Conservation (phyloP, 768 basidiomycete species). For the Suillus hirtellus region DNA sequence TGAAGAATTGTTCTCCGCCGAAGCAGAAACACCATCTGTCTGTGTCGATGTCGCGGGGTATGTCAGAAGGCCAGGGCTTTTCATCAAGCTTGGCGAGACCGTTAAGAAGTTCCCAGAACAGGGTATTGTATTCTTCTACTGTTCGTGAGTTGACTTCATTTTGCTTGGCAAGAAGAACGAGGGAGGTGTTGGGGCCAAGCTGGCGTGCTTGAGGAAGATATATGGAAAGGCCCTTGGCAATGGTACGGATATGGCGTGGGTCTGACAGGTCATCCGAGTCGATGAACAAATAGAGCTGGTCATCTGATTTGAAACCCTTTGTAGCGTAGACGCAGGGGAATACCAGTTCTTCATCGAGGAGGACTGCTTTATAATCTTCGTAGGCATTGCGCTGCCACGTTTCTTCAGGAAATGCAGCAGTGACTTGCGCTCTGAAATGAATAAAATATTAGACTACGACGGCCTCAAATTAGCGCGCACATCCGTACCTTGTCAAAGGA, state of each 20-base stretch:
- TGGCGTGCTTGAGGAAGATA: constrained; percentile 20
- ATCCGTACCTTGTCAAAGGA: constrained; percentile 19
- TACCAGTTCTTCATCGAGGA: constrained; percentile 23
- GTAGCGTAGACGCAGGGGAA: constrained; percentile 26
- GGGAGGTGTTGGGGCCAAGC: constrained; percentile 23
- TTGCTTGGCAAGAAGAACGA: constrained; percentile 22
- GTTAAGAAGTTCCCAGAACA: constrained; percentile 25
- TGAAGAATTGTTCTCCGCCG: constrained; percentile 23
- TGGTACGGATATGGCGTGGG: constrained; percentile 21
- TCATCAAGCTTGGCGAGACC: constrained; percentile 20
- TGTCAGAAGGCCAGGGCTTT: constrained; percentile 18
- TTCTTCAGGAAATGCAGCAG: constrained; percentile 14
- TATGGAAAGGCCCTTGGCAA: constrained; percentile 16
- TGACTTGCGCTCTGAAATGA: constrained; percentile 19
- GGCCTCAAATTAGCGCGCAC: too few species aligned
- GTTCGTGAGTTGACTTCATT: constrained; percentile 10
- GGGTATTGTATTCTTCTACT: constrained; percentile 20
- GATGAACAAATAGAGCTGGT: constrained; percentile 23
- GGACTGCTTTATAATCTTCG: constrained; percentile 22
- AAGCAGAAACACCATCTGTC: constrained; percentile 25
- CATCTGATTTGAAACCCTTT: constrained; percentile 25
- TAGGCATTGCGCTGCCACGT: constrained; percentile 22
- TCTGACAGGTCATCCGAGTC: constrained; percentile 26
- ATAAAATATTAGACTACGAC: background rate
- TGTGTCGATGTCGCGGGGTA: constrained; percentile 24